phyloP scores from a whole-genome alignment of 2,329 filamentous ascomycete genomes.

The Colletotrichum magnum region DNA sequence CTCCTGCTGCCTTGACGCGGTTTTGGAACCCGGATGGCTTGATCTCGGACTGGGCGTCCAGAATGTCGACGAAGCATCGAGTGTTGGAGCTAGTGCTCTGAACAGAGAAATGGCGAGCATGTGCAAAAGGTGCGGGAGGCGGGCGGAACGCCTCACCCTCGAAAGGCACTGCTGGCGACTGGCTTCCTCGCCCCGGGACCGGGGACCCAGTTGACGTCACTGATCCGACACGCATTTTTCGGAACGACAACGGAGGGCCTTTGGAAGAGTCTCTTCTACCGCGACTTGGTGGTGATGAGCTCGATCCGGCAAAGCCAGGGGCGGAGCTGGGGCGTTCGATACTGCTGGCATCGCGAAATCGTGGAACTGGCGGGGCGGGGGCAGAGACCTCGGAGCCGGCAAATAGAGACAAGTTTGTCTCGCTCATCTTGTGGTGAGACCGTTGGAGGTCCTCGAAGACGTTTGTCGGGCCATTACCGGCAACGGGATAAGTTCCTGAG shows the following conservation, averaged over 20 bases:
- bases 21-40: conserved; percentile 63
- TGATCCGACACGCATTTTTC: conserved; percentile 34
- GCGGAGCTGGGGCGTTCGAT: conserved; percentile 56
- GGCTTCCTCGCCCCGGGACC: conserved; percentile 6
- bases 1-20: conserved; percentile 64
- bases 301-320: conserved; percentile 42
- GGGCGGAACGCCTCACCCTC: conserved; percentile 31
- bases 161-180: conserved; percentile 11
- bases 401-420: conserved; percentile 43
- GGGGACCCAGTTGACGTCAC: conserved; percentile 27
- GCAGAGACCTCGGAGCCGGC: conserved; percentile 46
- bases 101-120: conserved; percentile 50
- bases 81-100: conserved; percentile 47
- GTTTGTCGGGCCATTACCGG: conserved; percentile 55
- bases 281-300: conserved; percentile 22
- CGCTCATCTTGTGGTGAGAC: conserved; percentile 48
- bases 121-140: conserved; percentile 44
- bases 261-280: conserved; percentile 40
- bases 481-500: conserved; percentile 56
- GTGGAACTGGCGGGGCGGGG: conserved; percentile 48
- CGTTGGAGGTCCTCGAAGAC: conserved; percentile 54
- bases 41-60: conserved; percentile 71
- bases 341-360: conserved; percentile 45
- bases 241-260: conserved; percentile 40
- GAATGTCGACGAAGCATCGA: conserved; percentile 63